Base-by-base conservation (phyloP, 2,329 filamentous ascomycete species). In the Colletotrichum trifolii region DNA sequence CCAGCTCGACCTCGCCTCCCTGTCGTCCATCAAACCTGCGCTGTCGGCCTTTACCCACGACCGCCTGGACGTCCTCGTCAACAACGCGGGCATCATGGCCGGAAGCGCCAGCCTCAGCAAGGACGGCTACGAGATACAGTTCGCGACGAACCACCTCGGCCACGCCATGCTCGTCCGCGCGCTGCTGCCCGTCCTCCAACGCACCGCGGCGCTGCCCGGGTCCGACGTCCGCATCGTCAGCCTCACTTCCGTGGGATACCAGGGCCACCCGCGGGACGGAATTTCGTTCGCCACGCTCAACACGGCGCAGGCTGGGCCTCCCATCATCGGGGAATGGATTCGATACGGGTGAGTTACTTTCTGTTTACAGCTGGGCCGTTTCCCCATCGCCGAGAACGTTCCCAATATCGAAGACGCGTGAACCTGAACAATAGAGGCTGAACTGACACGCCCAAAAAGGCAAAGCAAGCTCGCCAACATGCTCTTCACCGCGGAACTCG, bases 1-100 rank as follows among this genome's bases (percentile, higher is more conserved):
- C 8, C 72, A 77, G 10, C 78, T 85, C 34, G 84, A 87, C 68
- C 76, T 87, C 12, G 70, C 79, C 1, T 85, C 83, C 1, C 79
- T 87, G 46, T 71, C 75, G 13, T 84, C 82, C 17, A 78, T 87
- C 69, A 54, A 33, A 10, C 3, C 34, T 34, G 60, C 38, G 1
- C 17, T 59, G 7, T 13, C 25, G 25, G 33, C 48, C n/a, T 67
- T 60, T 74, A 42, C 39, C 35, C 64, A 75, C 56, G 70, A 78
- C 45, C 78, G 82, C n/a, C 71, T 82, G 5, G 79, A 82, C 62
- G 69, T 77, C 35, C 67, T 80, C 8, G 69, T 73, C 13, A 69
- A 67, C 39, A 71, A 72, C 56, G 72, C 73, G 33, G 79, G 76
- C 3, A 42, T 78, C 9, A 64, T 60, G 57, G 57, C 57, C 35